Base-by-base conservation (phyloP, 2,329 filamentous ascomycete species). In the Fusarium stilboides region DNA sequence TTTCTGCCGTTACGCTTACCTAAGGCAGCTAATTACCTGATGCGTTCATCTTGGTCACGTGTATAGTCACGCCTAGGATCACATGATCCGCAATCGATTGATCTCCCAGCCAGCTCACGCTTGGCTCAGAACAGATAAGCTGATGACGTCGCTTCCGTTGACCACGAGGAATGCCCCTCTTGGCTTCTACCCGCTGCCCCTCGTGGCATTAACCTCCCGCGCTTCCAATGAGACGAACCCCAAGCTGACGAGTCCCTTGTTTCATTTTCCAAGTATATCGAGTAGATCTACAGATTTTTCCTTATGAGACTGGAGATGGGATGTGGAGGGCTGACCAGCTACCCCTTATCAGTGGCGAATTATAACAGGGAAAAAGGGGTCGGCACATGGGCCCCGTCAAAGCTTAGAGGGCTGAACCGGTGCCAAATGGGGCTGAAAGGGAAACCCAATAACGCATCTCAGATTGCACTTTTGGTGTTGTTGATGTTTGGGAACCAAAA, bases 211-310 rank as follows among this genome's bases (percentile, higher is more conserved):
- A 59, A 53, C 33, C 55, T 69, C 36, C 62, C 47, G 47, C 47
- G 45, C 46, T 57, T 50, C 57, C 44, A 45, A 49, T 62, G 52
- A 56, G 31, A 61, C 65, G 69, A 60, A 70, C 66, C 33, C 46
- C 24, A 46, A 42, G 71, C 66, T 74, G 72, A 74, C 72, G 69
- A 74, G 67, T 58, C 60, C 66, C 66, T 57, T 74, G 72, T 74
- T 74, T 74, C 72, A 69, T 63, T 70, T 59, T 55, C 22, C 52
- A 68, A 59, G 56, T 55, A 43, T 43, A 46, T 58, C 28, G 53
- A 53, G 51, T 22, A 58, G 67, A 73, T 72, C 71, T 68, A 66
- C 60, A 54, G 55, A 62, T 57, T 55, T 44, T 64, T 64, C 43
- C 53, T 58, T 22, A 50, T 24, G 65, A 24, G 26, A 49, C 14